Evolutionary conservation across 1,284 basidiomycete species (phyloP).

Genomic region (Trametes versicolor): DNA sequence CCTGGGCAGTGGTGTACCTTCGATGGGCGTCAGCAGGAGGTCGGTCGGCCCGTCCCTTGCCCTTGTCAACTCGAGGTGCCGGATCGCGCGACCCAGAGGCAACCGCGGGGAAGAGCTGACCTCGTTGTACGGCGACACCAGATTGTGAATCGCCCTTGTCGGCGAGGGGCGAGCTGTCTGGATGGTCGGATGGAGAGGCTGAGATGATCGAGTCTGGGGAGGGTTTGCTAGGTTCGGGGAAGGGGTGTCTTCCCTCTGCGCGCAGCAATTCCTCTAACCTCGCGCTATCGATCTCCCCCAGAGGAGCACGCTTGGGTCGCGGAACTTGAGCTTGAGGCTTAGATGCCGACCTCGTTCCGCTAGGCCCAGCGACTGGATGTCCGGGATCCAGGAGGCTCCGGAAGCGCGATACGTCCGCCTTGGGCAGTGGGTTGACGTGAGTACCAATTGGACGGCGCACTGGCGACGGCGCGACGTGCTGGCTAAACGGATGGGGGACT

Average conservation of each 20-base stretch:
- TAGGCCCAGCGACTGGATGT: not conserved
- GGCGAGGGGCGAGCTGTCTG: constrained; percentile 9
- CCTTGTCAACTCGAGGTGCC: constrained; percentile 8
- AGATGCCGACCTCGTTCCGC: not conserved
- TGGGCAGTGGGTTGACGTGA: constrained; percentile 4
- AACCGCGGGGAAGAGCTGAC: not conserved
- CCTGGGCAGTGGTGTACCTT: constrained; percentile 17
- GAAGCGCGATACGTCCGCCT: constrained; percentile 19
- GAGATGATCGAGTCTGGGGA: not conserved
- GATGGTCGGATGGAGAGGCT: not conserved
- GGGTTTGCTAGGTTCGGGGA: constrained; percentile 7
- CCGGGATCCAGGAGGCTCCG: constrained; percentile 21
- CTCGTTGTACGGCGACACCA: not conserved
- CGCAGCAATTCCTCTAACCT: constrained; percentile 11
- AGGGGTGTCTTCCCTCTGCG: constrained; percentile 6
- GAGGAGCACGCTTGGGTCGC: not conserved
- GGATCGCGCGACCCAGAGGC: constrained; percentile 2
- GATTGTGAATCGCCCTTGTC: constrained; percentile 5
- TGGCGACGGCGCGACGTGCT: not conserved
- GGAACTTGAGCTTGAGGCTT: constrained; percentile 7
- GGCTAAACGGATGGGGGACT: constrained; percentile 21
- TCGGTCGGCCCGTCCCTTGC: constrained; percentile 17
- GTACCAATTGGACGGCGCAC: not conserved
- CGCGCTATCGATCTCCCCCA: constrained; percentile 6
- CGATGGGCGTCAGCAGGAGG: constrained; percentile 7